phyloP scores from a whole-genome alignment of 192 early-diverging fungal genomes.

The Coemansia sp. region DNA sequence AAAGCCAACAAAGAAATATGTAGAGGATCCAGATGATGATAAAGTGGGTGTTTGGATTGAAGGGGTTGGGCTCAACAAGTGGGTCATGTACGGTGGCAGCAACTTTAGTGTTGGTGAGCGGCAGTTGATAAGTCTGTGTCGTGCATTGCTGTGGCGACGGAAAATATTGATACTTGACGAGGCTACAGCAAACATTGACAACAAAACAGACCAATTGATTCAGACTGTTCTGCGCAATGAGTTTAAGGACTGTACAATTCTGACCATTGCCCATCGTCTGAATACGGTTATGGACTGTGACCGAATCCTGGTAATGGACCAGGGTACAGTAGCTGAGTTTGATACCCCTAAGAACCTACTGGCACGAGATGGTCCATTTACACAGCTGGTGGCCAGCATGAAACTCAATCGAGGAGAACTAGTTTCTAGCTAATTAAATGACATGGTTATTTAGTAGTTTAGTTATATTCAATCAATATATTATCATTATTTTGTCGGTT shows the following conservation, averaged over 20 bases:
- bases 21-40: constrained; percentile 5
- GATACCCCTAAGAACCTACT: constrained; percentile 21
- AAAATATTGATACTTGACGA: constrained; percentile 78
- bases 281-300: constrained; percentile 65
- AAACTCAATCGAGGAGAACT: neutral
- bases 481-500: too few relatives aligned
- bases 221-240: constrained; percentile 60
- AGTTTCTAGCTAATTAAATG: neutral
- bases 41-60: constrained; percentile 7
- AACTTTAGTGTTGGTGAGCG: constrained; percentile 75
- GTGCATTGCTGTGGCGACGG: constrained; percentile 66
- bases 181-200: constrained; percentile 63
- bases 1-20: constrained; percentile 12
- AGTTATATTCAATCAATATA: too few relatives aligned
- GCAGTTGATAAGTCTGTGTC: constrained; percentile 59
- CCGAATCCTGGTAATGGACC: constrained; percentile 59
- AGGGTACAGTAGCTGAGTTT: constrained; percentile 30
- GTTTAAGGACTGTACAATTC: constrained; percentile 39
- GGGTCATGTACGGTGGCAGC: constrained; percentile 51
- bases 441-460: too few relatives aligned
- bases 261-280: constrained; percentile 72
- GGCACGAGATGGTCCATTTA: constrained; percentile 11
- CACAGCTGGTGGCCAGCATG: constrained; percentile 16
- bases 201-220: constrained; percentile 60
- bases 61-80: constrained; percentile 19